A percentile compares a stretch with the other conserved stretches of the same genome.
phyloP scores from a whole-genome alignment of 805 yeast species.

The Maudiozyma saulgeensis region DNA sequence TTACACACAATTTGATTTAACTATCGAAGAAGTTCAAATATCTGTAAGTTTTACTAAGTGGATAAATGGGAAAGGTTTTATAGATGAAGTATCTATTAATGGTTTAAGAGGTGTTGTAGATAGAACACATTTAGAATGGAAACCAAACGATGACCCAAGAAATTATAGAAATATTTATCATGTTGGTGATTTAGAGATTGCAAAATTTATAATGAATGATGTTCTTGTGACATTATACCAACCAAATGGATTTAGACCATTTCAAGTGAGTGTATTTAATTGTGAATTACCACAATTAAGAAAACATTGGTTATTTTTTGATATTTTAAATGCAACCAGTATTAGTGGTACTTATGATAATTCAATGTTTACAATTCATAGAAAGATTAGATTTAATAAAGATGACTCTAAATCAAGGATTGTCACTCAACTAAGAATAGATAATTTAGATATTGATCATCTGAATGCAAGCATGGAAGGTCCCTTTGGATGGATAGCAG shows the following conservation, averaged over 20 bases:
- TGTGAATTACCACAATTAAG: slow-evolving; percentile 73
- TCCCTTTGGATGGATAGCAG: slow-evolving; percentile 94
- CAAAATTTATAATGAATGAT: slow-evolving; percentile 74
- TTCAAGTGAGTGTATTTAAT: slow-evolving; percentile 78
- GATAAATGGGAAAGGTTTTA: slow-evolving; percentile 81
- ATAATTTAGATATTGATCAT: slow-evolving; percentile 79
- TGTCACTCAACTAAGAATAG: slow-evolving; percentile 73
- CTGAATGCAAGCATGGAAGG: slow-evolving; percentile 84
- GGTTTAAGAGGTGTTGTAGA: slow-evolving; percentile 92
- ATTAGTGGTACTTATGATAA: slow-evolving; percentile 90
- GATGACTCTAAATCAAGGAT: slow-evolving; percentile 40
- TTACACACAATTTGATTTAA: slow-evolving; percentile 89
- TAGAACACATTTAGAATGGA: slow-evolving; percentile 79
- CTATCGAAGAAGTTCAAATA: slow-evolving; percentile 75
- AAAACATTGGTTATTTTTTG: slow-evolving; percentile 90
- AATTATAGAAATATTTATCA: slow-evolving; percentile 61
- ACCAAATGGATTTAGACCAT: slow-evolving; percentile 73
- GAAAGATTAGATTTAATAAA: slow-evolving; percentile 16
- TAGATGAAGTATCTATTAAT: slow-evolving; percentile 66
- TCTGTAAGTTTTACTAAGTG: slow-evolving; percentile 77
- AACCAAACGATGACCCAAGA: slow-evolving; percentile 67
- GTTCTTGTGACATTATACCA: slow-evolving; percentile 72
- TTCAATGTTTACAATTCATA: slow-evolving; percentile 85
- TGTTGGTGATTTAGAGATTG: slow-evolving; percentile 92
- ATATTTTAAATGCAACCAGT: slow-evolving; percentile 71